Evolutionary conservation across 2,329 filamentous ascomycete species (phyloP).

Genomic region (Pyrenochaeta sp.): DNA sequence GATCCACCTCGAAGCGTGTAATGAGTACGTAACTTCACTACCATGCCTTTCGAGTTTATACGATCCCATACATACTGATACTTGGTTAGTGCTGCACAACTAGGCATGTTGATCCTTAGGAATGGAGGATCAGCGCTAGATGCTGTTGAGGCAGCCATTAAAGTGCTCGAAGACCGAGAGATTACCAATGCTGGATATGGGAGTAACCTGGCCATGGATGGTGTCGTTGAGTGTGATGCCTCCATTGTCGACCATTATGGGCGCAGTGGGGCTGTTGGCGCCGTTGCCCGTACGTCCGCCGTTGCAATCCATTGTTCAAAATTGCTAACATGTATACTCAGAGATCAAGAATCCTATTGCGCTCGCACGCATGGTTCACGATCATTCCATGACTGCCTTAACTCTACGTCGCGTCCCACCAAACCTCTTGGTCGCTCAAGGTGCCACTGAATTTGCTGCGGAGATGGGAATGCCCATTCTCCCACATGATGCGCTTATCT

Average conservation of each 20-base stretch:
- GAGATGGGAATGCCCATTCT: constrained; percentile 78
- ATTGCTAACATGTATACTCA: constrained; percentile 49
- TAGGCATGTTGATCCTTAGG: constrained; percentile 82
- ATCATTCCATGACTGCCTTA: constrained; percentile 77
- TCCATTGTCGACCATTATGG: constrained; percentile 91
- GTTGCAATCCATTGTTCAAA: background rate
- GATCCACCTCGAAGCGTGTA: constrained; percentile 84
- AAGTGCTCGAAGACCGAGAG: constrained; percentile 87
- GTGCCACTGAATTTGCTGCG: constrained; percentile 85
- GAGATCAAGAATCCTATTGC: constrained; percentile 93
- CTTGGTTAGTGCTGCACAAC: constrained; percentile 73
- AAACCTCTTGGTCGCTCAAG: constrained; percentile 86
- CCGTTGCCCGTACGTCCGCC: constrained; percentile 77
- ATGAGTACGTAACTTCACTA: constrained; percentile 71
- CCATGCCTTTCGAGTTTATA: background rate
- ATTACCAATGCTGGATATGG: constrained; percentile 97
- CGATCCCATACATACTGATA: constrained; percentile 1
- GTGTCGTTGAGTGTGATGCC: constrained; percentile 92
- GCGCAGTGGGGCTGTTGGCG: constrained; percentile 91
- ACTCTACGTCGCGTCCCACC: constrained; percentile 89
- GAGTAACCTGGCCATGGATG: constrained; percentile 91
- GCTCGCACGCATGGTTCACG: constrained; percentile 82
- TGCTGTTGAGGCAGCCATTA: constrained; percentile 88
- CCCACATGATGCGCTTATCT: constrained; percentile 81
- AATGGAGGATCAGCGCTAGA: constrained; percentile 83